Base-by-base conservation (phyloP, 169 alveolate species). In the Plasmodium sp. region DNA sequence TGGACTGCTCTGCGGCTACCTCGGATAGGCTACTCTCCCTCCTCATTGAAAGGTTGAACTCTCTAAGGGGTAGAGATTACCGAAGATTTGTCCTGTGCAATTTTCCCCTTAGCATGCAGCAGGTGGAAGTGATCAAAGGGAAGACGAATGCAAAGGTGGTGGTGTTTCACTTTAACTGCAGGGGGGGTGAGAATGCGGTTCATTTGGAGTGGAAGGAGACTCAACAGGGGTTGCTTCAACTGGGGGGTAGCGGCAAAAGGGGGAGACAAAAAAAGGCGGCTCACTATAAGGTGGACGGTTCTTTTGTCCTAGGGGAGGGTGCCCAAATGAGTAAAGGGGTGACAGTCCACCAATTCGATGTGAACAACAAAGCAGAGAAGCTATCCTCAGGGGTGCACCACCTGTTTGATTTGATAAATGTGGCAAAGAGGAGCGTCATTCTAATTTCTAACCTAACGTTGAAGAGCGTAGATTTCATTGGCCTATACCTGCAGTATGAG, bases 401-500 rank as follows among this genome's bases (percentile, higher is more conserved):
- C 73, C 58, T 71, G 39, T 85, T 31, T 79, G 84, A 73, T 22
- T 39, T 92, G 62, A 18, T 82, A 33, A 71, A 54, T 4, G 73
- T 72, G n/a, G 39, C n/a, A 67, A 92, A 82, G 58, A 81, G 36
- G 58, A 92, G 77, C 14, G 77, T 92, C 16, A 81, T 92, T 5
- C 16, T 92, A 9, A 81, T 92, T 48, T 92, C 74, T 71, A 92
- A 81, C 77, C 16, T 73, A 41, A 92, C 95, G 1, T 72, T 12
- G n/a, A 82, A 41, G 62, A 58, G 73, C 43, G 80, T 67, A 3
- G 77, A 39, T 81, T 92, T 92, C 33, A 81, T 92, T 71, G 92
- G 95, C 6, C 45, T 92, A 10, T 92, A 92, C 75, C 31, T 92
- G 27, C 95, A 92, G 62, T 92, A 71, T 92, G 54, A 54, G 9